Percentiles rank a stretch among this genome's conserved stretches.
Evolutionary conservation across 257 asterid species (phyloP).

Genomic region (Thymus quinquecostatus): DNA sequence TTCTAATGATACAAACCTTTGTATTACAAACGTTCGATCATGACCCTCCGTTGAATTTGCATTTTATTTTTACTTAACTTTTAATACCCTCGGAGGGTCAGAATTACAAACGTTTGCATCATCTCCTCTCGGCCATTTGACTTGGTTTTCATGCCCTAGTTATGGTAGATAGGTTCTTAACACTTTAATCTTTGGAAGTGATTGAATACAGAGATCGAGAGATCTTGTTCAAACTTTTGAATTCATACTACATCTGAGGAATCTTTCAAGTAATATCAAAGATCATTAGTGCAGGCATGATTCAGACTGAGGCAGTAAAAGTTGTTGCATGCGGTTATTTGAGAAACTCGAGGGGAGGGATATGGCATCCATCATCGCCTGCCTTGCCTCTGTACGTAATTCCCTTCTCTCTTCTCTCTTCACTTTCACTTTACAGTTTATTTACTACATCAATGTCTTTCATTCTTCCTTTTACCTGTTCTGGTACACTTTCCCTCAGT

Average conservation of each 20-base stretch:
- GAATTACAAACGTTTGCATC: too few species aligned
- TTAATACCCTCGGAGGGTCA: too few species aligned
- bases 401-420: neutral
- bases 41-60: too few species aligned
- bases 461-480: neutral
- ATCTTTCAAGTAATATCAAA: neutral
- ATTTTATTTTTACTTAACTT: too few species aligned
- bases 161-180: too few species aligned
- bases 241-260: neutral
- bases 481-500: constrained; percentile 15
- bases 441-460: neutral
- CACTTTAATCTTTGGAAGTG: neutral
- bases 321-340: constrained; percentile 36
- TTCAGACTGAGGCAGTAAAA: constrained; percentile 25
- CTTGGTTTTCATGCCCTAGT: too few species aligned
- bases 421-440: too few species aligned
- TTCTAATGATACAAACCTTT: too few species aligned
- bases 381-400: neutral
- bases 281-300: neutral
- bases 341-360: constrained; percentile 7
- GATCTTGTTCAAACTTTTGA: neutral
- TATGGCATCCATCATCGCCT: neutral
- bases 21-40: too few species aligned
- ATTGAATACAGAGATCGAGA: neutral
- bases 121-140: too few species aligned